Percentiles rank a stretch among this genome's conserved stretches.
Conservation (phyloP, 164 flowering plant genomes). For the Nymphaea thermarum region DNA sequence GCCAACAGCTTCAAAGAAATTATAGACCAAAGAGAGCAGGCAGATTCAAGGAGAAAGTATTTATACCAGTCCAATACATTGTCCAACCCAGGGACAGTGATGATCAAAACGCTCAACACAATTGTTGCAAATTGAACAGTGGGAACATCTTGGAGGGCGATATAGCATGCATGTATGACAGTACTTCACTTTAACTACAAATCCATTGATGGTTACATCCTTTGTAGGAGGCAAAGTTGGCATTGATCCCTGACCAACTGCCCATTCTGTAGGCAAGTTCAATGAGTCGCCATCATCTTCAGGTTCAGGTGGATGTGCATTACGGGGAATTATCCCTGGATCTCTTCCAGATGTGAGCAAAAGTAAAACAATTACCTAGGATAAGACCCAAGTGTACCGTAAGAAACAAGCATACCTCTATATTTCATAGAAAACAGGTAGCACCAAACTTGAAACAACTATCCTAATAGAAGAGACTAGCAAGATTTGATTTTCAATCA, state of each 20-base stretch:
- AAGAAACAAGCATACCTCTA: too few relatives aligned
- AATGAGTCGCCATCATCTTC: conserved; percentile 27
- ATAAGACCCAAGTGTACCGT: too few relatives aligned
- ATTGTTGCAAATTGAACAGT: conserved; percentile 67
- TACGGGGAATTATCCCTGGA: conserved; percentile 66
- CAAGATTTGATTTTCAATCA: not conserved
- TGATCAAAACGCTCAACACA: conserved; percentile 79
- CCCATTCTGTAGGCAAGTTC: conserved; percentile 17
- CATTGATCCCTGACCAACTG: conserved; percentile 13
- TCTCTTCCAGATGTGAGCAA: conserved; percentile 49
- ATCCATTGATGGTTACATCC: conserved; percentile 50
- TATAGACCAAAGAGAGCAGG: not conserved
- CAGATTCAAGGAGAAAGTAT: not conserved
- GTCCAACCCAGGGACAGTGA: conserved; percentile 89
- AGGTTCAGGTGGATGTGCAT: conserved; percentile 39
- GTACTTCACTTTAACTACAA: conserved; percentile 42
- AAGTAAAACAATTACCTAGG: conserved; percentile 37
- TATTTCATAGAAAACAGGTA: too few relatives aligned
- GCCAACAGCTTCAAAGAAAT: too few relatives aligned
- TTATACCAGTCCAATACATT: conserved; percentile 74
- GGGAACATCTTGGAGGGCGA: conserved; percentile 77
- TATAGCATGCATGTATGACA: conserved; percentile 72
- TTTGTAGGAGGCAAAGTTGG: conserved; percentile 38
- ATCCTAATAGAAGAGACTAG: too few relatives aligned
- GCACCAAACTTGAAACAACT: too few relatives aligned